phyloP scores from a whole-genome alignment of 1,284 basidiomycete genomes.

The Pterulicium gracile region DNA sequence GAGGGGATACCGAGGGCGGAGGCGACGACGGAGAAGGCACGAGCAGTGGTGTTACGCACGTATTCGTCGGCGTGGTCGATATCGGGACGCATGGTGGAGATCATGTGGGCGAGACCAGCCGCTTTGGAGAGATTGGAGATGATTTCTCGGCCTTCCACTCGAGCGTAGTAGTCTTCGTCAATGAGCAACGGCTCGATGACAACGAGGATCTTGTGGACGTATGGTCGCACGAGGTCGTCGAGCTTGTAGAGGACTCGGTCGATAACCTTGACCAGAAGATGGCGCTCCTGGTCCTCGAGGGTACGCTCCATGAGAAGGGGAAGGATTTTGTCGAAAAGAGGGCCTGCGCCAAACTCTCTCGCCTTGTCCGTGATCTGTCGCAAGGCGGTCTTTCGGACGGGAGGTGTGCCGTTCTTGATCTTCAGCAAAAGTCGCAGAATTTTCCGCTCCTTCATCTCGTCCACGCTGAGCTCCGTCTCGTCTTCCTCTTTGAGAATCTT shows the following conservation, averaged over 20 bases:
- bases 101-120: constrained; percentile 99
- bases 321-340: constrained; percentile 98
- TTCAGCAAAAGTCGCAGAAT: constrained; percentile 99
- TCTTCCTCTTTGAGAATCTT: constrained; percentile 95
- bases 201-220: constrained; percentile 98
- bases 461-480: constrained; percentile 90
- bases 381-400: constrained; percentile 94
- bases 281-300: constrained; percentile 97
- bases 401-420: constrained; percentile 99
- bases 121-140: constrained; percentile 99
- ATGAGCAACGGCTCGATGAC: constrained; percentile 99
- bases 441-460: constrained; percentile 98
- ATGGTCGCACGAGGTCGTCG: constrained; percentile 96
- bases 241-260: constrained; percentile 98
- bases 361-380: constrained; percentile 99
- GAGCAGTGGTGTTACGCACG: constrained; percentile 97
- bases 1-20: constrained; percentile 98
- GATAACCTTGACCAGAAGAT: constrained; percentile 98
- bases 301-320: constrained; percentile 98
- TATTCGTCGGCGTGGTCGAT: constrained; percentile 99
- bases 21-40: constrained; percentile 98
- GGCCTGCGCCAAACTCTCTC: constrained; percentile 95
- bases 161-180: constrained; percentile 99
- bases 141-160: constrained; percentile 98
- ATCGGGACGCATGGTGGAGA: constrained; percentile 99